Percentiles rank a stretch among this genome's conserved stretches.
Conservation (phyloP, 768 basidiomycete species). For the Boletus rufocinnamomeus region DNA sequence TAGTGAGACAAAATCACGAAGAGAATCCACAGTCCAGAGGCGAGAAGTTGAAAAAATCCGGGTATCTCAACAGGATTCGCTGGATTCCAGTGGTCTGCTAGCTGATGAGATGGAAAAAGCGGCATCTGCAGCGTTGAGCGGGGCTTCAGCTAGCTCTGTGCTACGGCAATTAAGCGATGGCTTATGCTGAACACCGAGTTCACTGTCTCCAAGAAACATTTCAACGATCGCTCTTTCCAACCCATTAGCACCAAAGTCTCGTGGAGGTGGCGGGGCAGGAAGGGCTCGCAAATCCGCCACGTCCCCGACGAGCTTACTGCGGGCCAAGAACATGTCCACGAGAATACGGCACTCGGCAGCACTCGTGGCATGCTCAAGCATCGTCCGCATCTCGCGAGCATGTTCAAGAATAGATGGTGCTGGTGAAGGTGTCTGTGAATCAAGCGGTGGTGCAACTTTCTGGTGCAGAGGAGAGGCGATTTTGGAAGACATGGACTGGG, state of each 20-base stretch:
- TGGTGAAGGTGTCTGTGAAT: conserved; percentile 20
- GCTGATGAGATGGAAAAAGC: not conserved
- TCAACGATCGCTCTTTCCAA: conserved; percentile 58
- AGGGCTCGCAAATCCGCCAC: conserved; percentile 32
- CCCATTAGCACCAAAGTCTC: conserved; percentile 25
- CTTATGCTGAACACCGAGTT: conserved; percentile 1
- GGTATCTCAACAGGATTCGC: conserved; percentile 22
- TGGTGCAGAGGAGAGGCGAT: conserved; percentile 5
- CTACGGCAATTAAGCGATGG: not conserved
- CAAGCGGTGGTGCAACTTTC: conserved; percentile 15
- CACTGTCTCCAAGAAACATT: conserved; percentile 38
- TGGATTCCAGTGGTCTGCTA: not conserved
- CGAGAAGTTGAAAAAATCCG: not conserved
- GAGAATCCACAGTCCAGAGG: conserved; percentile 11
- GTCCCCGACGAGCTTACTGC: conserved; percentile 47
- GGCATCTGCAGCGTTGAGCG: not conserved
- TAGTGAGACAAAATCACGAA: conserved; percentile 6
- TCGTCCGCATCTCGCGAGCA: conserved; percentile 65
- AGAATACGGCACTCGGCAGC: conserved; percentile 85
- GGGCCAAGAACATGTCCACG: conserved; percentile 77
- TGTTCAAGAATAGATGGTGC: conserved; percentile 42
- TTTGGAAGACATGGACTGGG: conserved; percentile 22
- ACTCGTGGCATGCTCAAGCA: conserved; percentile 67
- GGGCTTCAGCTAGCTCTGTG: conserved; percentile 5
- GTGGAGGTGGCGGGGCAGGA: conserved; percentile 39